Conservation (phyloP, 148 eudicot genomes). For the Chenopodium suecicum region DNA sequence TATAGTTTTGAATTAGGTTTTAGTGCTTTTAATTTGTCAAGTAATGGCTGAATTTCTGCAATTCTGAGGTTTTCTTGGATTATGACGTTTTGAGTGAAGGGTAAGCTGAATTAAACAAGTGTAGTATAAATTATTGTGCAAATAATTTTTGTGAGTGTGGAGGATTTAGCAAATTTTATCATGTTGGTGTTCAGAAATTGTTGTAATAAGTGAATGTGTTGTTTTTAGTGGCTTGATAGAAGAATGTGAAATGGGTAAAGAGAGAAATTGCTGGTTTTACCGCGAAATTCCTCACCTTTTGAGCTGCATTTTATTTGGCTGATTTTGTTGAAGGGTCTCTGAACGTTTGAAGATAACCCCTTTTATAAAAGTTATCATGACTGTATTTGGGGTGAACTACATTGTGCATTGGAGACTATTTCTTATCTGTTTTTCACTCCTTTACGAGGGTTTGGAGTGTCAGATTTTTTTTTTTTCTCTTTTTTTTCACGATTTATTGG, state of each 20-base stretch:
- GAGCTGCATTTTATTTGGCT: background rate
- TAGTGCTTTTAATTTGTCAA: background rate
- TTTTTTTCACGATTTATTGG: background rate
- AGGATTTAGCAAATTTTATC: background rate
- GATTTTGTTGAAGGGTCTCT: background rate
- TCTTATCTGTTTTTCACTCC: background rate
- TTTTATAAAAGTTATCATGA: background rate
- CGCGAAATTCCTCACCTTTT: background rate
- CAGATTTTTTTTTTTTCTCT: no score
- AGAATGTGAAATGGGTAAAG: background rate
- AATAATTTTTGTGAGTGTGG: background rate
- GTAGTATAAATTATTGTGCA: background rate
- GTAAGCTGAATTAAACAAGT: background rate
- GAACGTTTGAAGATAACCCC: background rate
- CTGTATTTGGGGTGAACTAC: background rate
- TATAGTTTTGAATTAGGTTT: background rate
- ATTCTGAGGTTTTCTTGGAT: background rate
- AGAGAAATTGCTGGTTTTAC: background rate
- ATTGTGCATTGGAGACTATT: conserved; percentile 1
- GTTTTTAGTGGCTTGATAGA: no score
- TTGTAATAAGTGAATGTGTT: background rate
- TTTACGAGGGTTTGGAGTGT: background rate
- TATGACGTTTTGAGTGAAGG: background rate
- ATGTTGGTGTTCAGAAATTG: background rate
- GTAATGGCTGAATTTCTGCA: background rate